Evolutionary conservation across 768 basidiomycete genomes (phyloP).

Genomic region (Saitozyma podzolica): DNA sequence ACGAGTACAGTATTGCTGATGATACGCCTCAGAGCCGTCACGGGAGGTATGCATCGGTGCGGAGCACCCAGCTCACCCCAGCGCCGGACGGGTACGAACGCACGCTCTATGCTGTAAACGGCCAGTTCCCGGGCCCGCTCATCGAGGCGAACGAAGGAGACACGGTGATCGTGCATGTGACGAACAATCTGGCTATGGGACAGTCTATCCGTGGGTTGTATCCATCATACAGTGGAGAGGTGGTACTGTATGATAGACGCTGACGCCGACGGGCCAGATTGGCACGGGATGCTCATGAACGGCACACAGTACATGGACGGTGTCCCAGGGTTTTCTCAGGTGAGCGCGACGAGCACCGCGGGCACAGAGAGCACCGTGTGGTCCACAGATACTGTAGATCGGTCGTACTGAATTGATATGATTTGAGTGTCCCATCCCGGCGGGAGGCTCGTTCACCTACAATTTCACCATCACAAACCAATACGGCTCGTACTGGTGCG

Average conservation of each 20-base stretch:
- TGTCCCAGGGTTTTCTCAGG: conserved; percentile 32
- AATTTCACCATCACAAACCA: conserved; percentile 24
- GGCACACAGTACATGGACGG: conserved; percentile 34
- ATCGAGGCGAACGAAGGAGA: conserved; percentile 45
- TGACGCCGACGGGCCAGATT: conserved; percentile 17
- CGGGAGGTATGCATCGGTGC: neutral
- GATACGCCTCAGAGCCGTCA: neutral
- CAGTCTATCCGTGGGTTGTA: conserved; percentile 26
- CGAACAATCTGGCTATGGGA: conserved; percentile 28
- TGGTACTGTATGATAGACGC: neutral
- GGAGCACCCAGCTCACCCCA: neutral
- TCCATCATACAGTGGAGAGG: conserved; percentile 4
- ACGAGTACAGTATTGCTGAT: neutral
- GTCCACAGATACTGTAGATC: conserved; percentile 3
- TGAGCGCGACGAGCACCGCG: neutral
- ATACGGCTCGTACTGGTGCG: conserved; percentile 33
- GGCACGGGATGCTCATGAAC: conserved; percentile 42
- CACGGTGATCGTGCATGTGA: conserved; percentile 30
- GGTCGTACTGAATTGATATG: neutral
- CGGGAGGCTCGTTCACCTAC: conserved; percentile 34
- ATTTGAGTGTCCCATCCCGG: conserved; percentile 34
- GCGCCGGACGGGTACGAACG: conserved; percentile 33
- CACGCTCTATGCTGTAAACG: conserved; percentile 28
- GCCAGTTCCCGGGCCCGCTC: conserved; percentile 31
- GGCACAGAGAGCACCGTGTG: too few relatives aligned